phyloP scores from a whole-genome alignment of 148 eudicot genomes.

The Rhododendron mucronatum region DNA sequence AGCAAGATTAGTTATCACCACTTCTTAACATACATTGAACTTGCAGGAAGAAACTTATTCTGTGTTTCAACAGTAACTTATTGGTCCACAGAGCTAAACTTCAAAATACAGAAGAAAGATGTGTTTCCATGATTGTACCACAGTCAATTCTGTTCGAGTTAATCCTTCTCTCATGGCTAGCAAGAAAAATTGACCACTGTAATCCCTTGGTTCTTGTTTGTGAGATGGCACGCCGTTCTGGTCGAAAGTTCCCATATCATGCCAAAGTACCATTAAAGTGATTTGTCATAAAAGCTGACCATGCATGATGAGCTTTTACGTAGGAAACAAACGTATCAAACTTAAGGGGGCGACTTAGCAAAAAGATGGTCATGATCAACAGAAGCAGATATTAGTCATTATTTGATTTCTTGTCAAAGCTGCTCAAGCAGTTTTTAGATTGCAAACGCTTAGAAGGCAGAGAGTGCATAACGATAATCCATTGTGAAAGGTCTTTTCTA shows the following conservation, averaged over 20 bases:
- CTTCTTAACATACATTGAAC: not conserved
- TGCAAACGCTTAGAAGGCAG: slow-evolving; percentile 90
- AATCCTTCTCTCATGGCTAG: not conserved
- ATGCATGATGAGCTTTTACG: slow-evolving; percentile 14
- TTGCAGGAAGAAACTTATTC: not conserved
- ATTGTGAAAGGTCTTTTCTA: slow-evolving; percentile 86
- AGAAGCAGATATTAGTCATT: slow-evolving; percentile 44
- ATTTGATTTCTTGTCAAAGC: slow-evolving; percentile 79
- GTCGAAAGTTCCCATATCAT: not conserved
- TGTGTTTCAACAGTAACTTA: no score
- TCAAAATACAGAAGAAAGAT: not conserved
- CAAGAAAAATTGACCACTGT: not conserved
- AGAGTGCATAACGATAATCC: slow-evolving; percentile 88
- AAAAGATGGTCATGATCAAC: not conserved
- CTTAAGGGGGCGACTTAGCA: no score
- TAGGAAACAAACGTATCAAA: not conserved
- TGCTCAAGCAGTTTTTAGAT: slow-evolving; percentile 38
- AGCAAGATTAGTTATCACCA: not conserved
- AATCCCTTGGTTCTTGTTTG: not conserved
- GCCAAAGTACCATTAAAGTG: no score
- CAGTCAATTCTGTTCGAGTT: not conserved
- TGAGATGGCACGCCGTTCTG: not conserved
- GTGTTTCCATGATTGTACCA: not conserved
- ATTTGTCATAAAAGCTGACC: not conserved
- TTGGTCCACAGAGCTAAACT: not conserved